Conservation (phyloP, 441 rosid species). For the Metrosideros polymorpha region DNA sequence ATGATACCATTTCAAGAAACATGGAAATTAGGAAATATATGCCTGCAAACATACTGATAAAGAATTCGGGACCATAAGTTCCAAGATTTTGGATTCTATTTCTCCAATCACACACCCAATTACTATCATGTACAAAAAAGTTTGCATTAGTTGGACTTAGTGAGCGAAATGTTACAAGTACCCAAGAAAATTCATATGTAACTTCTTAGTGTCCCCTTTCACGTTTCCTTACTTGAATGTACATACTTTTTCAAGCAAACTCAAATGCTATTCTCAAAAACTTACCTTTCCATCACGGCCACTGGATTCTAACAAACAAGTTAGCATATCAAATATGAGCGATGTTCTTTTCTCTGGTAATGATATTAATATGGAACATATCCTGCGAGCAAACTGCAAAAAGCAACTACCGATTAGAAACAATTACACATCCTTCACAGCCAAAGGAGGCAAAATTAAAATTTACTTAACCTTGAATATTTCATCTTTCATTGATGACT, state of each 20-base stretch:
- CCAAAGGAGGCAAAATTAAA: neutral
- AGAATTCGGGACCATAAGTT: neutral
- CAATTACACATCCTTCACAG: neutral
- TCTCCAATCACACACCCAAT: neutral
- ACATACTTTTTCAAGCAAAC: neutral
- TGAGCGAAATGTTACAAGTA: neutral
- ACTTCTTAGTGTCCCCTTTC: neutral
- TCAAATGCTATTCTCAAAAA: neutral
- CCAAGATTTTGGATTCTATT: neutral
- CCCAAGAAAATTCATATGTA: neutral
- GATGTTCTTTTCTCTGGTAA: conserved; percentile 24
- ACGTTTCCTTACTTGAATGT: neutral
- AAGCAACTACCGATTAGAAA: conserved; percentile 4
- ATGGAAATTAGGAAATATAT: neutral
- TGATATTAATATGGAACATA: conserved; percentile 50
- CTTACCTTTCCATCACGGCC: conserved; percentile 61
- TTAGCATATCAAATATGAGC: conserved; percentile 26
- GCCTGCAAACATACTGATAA: neutral
- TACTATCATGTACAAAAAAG: neutral
- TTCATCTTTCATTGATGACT: conserved; percentile 58
- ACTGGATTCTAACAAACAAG: conserved; percentile 28
- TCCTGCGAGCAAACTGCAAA: conserved; percentile 61
- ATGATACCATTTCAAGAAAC: neutral
- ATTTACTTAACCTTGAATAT: conserved; percentile 42
- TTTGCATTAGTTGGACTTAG: neutral